phyloP scores from a whole-genome alignment of 306 rosid species.

The Trifolium repens region DNA sequence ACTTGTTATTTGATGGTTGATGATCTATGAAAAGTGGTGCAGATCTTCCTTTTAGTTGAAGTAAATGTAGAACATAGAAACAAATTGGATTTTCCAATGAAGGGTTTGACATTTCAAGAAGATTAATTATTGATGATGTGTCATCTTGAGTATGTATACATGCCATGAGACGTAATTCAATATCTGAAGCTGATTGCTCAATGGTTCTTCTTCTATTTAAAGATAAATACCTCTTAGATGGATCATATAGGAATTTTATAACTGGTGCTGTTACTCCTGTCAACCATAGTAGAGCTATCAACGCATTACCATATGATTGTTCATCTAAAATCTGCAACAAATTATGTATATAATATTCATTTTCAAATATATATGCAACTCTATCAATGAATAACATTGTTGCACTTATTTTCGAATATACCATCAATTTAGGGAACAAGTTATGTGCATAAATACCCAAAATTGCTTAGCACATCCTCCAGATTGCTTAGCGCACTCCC shows the following conservation, averaged over 20 bases:
- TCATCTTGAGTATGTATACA: conserved; percentile 54
- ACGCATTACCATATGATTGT: conserved; percentile 42
- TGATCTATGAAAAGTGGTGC: conserved; percentile 59
- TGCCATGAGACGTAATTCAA: conserved; percentile 51
- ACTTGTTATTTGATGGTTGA: not conserved
- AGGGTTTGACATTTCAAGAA: conserved; percentile 61
- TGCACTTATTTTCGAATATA: not conserved
- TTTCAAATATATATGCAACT: not conserved
- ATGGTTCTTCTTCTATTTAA: conserved; percentile 48
- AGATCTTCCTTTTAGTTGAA: conserved; percentile 54
- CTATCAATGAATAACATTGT: not conserved
- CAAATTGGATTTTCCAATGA: conserved; percentile 48
- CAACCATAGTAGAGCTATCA: conserved; percentile 46
- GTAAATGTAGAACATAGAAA: conserved; percentile 57
- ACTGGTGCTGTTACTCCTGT: conserved; percentile 51
- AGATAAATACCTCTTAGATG: conserved; percentile 54
- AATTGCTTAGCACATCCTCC: no score
- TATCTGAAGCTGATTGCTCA: conserved; percentile 41
- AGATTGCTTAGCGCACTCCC: no score
- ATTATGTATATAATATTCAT: not conserved
- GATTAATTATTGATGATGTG: conserved; percentile 56
- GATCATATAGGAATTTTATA: conserved; percentile 56
- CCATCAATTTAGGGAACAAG: no score
- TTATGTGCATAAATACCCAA: no score
- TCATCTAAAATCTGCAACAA: conserved; percentile 58